phyloP scores from a whole-genome alignment of 2,329 filamentous ascomycete genomes.

The Sordariomycetes sp. region DNA sequence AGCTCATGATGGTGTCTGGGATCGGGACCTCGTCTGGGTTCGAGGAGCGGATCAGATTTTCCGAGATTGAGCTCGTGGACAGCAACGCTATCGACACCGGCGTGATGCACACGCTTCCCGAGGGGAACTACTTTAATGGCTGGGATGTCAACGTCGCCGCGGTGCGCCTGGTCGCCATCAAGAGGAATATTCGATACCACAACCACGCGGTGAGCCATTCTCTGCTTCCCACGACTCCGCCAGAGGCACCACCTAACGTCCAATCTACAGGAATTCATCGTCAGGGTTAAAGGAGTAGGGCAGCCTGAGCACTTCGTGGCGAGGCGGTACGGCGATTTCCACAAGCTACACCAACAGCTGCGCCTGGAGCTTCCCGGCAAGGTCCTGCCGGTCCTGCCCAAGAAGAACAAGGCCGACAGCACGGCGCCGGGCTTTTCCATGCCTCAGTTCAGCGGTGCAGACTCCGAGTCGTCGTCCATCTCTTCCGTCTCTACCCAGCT shows the following conservation, averaged over 20 bases:
- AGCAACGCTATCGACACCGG: constrained; percentile 85
- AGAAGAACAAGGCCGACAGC: constrained; percentile 78
- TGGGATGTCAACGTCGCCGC: constrained; percentile 96
- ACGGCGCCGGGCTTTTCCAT: constrained; percentile 45
- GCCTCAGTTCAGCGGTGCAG: constrained; percentile 41
- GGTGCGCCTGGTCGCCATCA: constrained; percentile 67
- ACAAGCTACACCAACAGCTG: constrained; percentile 62
- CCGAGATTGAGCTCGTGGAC: constrained; percentile 93
- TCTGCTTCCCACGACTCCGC: background rate
- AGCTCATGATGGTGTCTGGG: constrained; percentile 99
- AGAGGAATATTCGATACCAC: constrained; percentile 79
- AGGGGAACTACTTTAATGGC: constrained; percentile 84
- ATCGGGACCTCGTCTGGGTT: constrained; percentile 93
- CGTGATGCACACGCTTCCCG: constrained; percentile 72
- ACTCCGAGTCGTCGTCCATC: constrained; percentile 66
- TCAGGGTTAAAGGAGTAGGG: constrained; percentile 70
- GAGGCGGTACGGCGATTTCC: constrained; percentile 81
- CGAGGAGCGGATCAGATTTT: constrained; percentile 92
- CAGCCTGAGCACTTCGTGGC: constrained; percentile 69
- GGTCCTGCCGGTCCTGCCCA: constrained; percentile 71
- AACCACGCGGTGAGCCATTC: constrained; percentile 68
- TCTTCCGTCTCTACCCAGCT: constrained; percentile 59
- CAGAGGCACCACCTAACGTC: background rate
- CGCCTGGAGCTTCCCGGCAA: constrained; percentile 83
- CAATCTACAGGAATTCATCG: constrained; percentile 64